Conservation (phyloP, 225 moss, liverwort and hornwort genomes). For the Bryum argenteum region DNA sequence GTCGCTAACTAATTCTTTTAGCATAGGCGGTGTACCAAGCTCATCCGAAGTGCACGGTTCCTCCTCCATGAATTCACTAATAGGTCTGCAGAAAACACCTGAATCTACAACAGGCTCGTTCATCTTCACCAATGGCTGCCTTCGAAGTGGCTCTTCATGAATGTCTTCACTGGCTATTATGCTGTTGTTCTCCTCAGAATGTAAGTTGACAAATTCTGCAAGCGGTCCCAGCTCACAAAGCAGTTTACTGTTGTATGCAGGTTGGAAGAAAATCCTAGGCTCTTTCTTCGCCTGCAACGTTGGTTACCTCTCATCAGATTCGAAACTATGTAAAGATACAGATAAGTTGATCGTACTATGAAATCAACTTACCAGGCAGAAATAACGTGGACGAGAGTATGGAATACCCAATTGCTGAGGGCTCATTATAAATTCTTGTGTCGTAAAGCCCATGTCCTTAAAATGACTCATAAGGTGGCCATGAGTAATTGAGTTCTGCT, state of each 20-base stretch:
- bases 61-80: slow-evolving; percentile 68
- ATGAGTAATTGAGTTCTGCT: slow-evolving; percentile 85
- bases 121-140: slow-evolving; percentile 46
- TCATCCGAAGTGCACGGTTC: slow-evolving; percentile 62
- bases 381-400: slow-evolving; percentile 95
- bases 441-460: slow-evolving; percentile 63
- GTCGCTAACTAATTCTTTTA: slow-evolving; percentile 41
- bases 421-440: slow-evolving; percentile 91
- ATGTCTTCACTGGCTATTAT: slow-evolving; percentile 21
- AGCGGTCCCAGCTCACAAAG: slow-evolving; percentile 83
- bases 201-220: slow-evolving; percentile 33
- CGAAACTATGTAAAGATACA: not conserved
- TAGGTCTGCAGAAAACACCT: slow-evolving; percentile 56
- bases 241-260: slow-evolving; percentile 54
- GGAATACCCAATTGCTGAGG: slow-evolving; percentile 95
- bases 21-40: slow-evolving; percentile 45
- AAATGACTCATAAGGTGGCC: slow-evolving; percentile 65
- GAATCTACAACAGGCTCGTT: slow-evolving; percentile 81
- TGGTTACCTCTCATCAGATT: slow-evolving; percentile 13
- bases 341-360: not conserved
- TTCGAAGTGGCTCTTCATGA: slow-evolving; percentile 20
- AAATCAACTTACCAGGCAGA: slow-evolving; percentile 72
- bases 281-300: slow-evolving; percentile 52
- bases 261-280: slow-evolving; percentile 44
- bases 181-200: slow-evolving; percentile 24